Evolutionary conservation across 306 rosid genomes (phyloP).

Genomic region (Luffa acutangula): DNA sequence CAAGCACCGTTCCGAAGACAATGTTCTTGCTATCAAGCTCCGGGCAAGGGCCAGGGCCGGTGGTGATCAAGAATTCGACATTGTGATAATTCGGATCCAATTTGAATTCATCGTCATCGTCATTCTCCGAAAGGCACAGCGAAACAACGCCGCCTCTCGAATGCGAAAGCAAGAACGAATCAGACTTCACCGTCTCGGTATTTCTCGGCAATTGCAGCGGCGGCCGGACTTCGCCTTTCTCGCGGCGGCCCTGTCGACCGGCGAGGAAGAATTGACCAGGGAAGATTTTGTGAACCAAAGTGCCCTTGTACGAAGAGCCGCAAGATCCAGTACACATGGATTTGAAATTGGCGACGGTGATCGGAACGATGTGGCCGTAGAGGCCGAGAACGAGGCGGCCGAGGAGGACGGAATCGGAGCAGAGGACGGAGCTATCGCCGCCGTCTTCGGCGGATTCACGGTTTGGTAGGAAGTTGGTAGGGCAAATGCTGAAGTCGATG

Average conservation of each 20-base stretch:
- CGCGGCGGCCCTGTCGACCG: slow-evolving; percentile 73
- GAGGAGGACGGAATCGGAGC: slow-evolving; percentile 55
- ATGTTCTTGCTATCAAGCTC: slow-evolving; percentile 66
- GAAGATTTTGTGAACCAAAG: slow-evolving; percentile 59
- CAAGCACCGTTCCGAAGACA: slow-evolving; percentile 74
- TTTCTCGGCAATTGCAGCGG: slow-evolving; percentile 46
- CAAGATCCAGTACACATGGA: slow-evolving; percentile 44
- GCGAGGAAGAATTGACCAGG: slow-evolving; percentile 76
- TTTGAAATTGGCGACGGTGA: slow-evolving; percentile 76
- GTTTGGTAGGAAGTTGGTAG: slow-evolving; percentile 51
- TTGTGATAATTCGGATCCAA: slow-evolving; percentile 62
- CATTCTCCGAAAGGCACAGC: slow-evolving; percentile 66
- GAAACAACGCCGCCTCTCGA: slow-evolving; percentile 71
- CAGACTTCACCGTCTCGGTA: slow-evolving; percentile 55
- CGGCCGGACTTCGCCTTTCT: slow-evolving; percentile 73
- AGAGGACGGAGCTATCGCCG: slow-evolving; percentile 22
- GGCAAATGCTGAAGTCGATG: slow-evolving; percentile 86
- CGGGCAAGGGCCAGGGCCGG: slow-evolving; percentile 92
- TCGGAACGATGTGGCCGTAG: slow-evolving; percentile 66
- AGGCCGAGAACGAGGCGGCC: slow-evolving; percentile 83
- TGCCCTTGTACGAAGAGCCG: slow-evolving; percentile 54
- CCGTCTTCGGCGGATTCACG: slow-evolving; percentile 36
- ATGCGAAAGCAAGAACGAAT: slow-evolving; percentile 51
- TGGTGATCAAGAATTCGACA: slow-evolving; percentile 75
- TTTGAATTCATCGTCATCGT: slow-evolving; percentile 60